A percentile compares a stretch with the other conserved stretches of the same genome.
phyloP scores from a whole-genome alignment of 2,329 filamentous ascomycete species.

The Aureobasidium musti region DNA sequence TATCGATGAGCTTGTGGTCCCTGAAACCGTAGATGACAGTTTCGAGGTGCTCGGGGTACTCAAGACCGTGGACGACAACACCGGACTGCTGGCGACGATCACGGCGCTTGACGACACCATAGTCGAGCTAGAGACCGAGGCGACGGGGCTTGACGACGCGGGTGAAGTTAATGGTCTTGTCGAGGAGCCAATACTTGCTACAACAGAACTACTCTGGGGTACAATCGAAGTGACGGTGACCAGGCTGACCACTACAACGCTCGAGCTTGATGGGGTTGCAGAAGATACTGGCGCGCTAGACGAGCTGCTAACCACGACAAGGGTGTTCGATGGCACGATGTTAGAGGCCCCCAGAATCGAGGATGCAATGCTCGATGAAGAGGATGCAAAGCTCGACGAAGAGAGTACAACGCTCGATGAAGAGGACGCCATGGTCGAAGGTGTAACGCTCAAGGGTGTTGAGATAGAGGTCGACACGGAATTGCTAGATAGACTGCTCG shows the following conservation, averaged over 20 bases:
- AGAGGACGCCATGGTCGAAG: no score
- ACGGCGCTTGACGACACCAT: background rate
- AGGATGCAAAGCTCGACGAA: background rate
- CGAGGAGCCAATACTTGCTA: background rate
- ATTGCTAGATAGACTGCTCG: background rate
- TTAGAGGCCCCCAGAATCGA: background rate
- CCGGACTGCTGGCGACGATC: background rate
- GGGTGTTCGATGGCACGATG: background rate
- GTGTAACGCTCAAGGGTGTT: no score
- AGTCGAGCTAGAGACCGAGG: background rate
- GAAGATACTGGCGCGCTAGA: background rate
- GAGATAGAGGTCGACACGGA: background rate
- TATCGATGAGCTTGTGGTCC: background rate
- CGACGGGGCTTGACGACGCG: background rate
- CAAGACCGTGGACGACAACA: background rate
- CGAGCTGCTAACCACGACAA: background rate
- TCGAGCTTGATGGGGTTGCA: background rate
- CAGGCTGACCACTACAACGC: background rate
- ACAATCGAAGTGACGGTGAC: background rate
- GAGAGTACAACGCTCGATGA: background rate
- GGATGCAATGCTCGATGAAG: background rate
- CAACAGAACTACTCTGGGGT: background rate
- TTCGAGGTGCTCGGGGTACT: background rate
- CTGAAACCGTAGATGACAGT: background rate
- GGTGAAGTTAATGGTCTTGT: background rate